Conservation (phyloP, 2,329 filamentous ascomycete species). For the Beauveria pseudobassiana region DNA sequence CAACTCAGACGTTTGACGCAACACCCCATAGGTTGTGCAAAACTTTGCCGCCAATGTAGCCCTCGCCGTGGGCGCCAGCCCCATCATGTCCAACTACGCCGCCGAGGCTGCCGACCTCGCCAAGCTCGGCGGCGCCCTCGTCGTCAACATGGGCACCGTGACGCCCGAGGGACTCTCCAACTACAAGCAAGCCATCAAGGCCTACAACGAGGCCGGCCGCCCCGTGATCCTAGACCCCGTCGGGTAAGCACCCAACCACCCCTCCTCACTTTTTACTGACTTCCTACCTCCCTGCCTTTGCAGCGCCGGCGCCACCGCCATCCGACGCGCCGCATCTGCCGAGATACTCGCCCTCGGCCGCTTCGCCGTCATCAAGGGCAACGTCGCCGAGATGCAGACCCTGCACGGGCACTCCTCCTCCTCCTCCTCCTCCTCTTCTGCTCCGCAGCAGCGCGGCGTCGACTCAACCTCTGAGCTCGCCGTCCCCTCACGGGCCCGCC, state of each 20-base stretch:
- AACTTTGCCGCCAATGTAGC: slow-evolving; percentile 92
- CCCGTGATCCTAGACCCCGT: slow-evolving; percentile 86
- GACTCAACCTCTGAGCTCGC: slow-evolving; percentile 61
- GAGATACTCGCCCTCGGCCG: slow-evolving; percentile 65
- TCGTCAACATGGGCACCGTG: slow-evolving; percentile 93
- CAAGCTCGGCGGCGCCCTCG: slow-evolving; percentile 65
- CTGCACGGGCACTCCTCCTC: slow-evolving; percentile 29
- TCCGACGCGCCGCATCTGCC: slow-evolving; percentile 64
- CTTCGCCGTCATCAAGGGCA: slow-evolving; percentile 88
- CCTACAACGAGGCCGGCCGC: slow-evolving; percentile 71
- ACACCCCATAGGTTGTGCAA: slow-evolving; percentile 56
- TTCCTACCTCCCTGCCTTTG: background rate
- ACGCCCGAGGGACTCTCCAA: slow-evolving; percentile 66
- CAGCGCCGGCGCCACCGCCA: slow-evolving; percentile 68
- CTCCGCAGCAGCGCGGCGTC: slow-evolving; percentile 73
- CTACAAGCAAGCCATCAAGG: slow-evolving; percentile 64
- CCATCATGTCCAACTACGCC: slow-evolving; percentile 89
- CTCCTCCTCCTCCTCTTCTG: slow-evolving; percentile 29
- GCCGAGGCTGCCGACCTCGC: slow-evolving; percentile 78
- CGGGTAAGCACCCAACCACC: slow-evolving; percentile 43
- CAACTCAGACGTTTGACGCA: too few relatives aligned
- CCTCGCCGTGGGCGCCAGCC: slow-evolving; percentile 74
- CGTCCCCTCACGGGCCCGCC: slow-evolving; percentile 42
- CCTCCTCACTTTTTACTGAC: background rate
- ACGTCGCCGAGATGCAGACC: slow-evolving; percentile 78